These are phyloP conservation scores for Bolboschoenoplectus hybrid DNA, from an alignment of 202 grass and related monocot species.

Conservation along the genomic window DNA sequence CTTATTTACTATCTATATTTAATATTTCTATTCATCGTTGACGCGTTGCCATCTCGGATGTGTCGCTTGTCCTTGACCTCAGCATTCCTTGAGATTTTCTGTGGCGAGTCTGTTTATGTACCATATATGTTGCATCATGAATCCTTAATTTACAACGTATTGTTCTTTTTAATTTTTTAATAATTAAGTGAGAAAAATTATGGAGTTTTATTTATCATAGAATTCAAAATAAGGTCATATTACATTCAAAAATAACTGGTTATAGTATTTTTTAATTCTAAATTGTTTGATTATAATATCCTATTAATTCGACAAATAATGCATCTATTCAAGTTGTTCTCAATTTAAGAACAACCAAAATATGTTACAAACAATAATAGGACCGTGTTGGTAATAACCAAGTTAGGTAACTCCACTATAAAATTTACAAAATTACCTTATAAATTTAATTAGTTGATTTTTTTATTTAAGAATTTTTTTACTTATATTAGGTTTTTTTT, in stretches of 20 bases:
- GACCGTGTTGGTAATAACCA: not conserved
- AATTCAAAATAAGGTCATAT: too few relatives aligned
- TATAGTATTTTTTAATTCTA: too few relatives aligned
- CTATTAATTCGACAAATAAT: too few relatives aligned
- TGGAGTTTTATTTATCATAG: too few relatives aligned
- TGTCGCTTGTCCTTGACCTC: conserved; percentile 21
- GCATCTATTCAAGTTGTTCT: not conserved
- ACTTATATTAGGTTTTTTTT: too few relatives aligned
- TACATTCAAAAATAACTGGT: too few relatives aligned
- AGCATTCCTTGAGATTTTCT: not conserved
- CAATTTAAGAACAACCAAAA: too few relatives aligned
- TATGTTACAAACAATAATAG: too few relatives aligned
- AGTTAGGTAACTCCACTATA: not conserved
- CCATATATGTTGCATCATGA: not conserved
- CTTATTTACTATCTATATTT: not conserved
- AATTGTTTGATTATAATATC: too few relatives aligned
- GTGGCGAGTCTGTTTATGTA: not conserved
- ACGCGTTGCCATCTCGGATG: conserved; percentile 21
- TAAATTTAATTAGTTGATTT: too few relatives aligned
- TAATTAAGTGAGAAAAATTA: not conserved
- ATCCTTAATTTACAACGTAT: not conserved
- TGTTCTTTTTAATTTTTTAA: not conserved
- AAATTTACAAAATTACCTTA: too few relatives aligned
- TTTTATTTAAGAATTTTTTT: too few relatives aligned
- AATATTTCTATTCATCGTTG: conserved; percentile 16